Base-by-base conservation (phyloP, 371 early-diverging fungal species). In the Rhizopus microsporus region DNA sequence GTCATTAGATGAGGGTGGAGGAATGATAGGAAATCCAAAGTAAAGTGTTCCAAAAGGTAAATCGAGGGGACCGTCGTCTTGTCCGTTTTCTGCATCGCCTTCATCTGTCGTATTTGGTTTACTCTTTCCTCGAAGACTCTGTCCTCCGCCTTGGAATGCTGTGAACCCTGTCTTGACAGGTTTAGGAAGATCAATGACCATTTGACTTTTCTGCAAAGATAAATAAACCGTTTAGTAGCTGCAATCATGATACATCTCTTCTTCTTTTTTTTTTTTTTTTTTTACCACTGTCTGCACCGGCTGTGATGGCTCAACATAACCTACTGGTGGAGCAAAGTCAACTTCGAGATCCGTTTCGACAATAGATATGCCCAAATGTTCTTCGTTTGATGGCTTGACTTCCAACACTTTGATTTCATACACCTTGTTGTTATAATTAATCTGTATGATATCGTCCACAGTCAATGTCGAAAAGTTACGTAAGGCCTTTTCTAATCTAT, bases 261-360 rank as follows among this genome's bases (percentile, higher is more conserved):
- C 23, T 23, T 23, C 2, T 23, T 23, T 23, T 23, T 0, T 23
- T 23, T 23, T 23, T 23, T 23, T 23, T 0, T 23, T 23, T 23
- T 23, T 23, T 23, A 23, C 81, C 68, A 78, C 72, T 15, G 75
- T 44, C 16, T 74, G 69, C 9, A 66, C 59, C 30, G 65, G 75
- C n/a, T 64, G 68, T 10, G 62, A 49, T 5, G 97, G 96, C 68
- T 99, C 99, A 34, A 90, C 87, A 74, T 99, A 99, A 5, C 99
- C 99, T 0, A 96, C 74, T 12, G 99, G 99, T 17, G 99, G 88
- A 4, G 95, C 98, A 80, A 99, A 99, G 62, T 99, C 99, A 1
- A 94, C 95, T 69, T 95, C 95, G 49, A 99, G 74, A 85, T 99
- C 99, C 0, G 99, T 99, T 72, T 99, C 99, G 7, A 99, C 87